These are phyloP conservation scores for Diaporthe sp. DNA, from an alignment of 2,329 filamentous ascomycete genomes.

Conservation along the genomic window DNA sequence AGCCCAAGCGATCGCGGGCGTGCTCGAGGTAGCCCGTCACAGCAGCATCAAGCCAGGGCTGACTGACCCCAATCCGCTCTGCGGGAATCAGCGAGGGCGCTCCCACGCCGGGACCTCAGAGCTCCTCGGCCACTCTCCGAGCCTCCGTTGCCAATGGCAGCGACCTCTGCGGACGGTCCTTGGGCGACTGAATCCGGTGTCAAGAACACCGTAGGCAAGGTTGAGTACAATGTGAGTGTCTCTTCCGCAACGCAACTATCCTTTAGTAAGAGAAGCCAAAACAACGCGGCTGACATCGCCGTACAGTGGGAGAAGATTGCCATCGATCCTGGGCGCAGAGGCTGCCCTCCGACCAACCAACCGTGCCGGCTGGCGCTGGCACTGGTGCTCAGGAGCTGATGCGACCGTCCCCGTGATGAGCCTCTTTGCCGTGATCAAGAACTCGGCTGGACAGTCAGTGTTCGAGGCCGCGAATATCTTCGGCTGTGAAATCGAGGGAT, in stretches of 20 bases:
- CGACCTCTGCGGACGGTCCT: no score
- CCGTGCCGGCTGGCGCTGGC: neutral
- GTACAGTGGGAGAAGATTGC: neutral
- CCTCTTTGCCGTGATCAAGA: conserved; percentile 31
- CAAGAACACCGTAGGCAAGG: neutral
- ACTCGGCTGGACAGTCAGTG: conserved; percentile 9
- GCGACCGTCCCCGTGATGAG: no score
- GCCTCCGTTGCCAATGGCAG: no score
- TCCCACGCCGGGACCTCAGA: no score
- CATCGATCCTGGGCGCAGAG: fast-evolving
- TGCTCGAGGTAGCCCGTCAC: no score
- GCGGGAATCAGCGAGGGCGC: no score
- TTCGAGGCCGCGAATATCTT: conserved; percentile 55
- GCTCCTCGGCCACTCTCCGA: no score
- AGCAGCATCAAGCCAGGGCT: no score
- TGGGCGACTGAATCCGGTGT: no score
- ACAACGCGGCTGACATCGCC: neutral
- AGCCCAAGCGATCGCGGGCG: no score
- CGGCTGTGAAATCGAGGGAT: conserved; percentile 72
- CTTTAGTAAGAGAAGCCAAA: fast-evolving
- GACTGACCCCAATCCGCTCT: no score
- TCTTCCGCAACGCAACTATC: fast-evolving
- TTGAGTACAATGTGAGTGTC: neutral
- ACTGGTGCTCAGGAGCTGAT: conserved; percentile 74
- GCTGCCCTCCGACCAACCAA: no score